These are phyloP conservation scores for Wallemia hederae DNA, from an alignment of 1,284 basidiomycete species.

Conservation along the genomic window DNA sequence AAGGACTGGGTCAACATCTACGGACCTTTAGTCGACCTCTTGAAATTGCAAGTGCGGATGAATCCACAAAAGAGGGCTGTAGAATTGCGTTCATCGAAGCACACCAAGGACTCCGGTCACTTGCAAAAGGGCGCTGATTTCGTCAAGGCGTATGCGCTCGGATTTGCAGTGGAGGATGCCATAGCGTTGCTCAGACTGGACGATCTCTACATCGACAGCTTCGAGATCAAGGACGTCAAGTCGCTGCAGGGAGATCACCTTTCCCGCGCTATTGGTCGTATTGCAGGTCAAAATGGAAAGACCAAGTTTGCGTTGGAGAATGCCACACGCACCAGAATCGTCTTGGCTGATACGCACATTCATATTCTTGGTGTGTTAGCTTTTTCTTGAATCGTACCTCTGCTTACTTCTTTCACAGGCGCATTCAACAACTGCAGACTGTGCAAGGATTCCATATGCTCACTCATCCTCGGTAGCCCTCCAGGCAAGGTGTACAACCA, in stretches of 20 bases:
- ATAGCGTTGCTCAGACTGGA: slow-evolving; percentile 82
- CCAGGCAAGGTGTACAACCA: slow-evolving; percentile 90
- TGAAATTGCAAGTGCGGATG: slow-evolving; percentile 85
- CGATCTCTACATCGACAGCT: slow-evolving; percentile 90
- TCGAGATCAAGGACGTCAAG: slow-evolving; percentile 97
- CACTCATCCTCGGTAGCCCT: slow-evolving; percentile 74
- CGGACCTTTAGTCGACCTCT: slow-evolving; percentile 76
- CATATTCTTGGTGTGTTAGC: slow-evolving; percentile 14
- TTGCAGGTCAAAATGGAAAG: slow-evolving; percentile 91
- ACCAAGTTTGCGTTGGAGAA: slow-evolving; percentile 98
- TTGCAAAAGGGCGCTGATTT: slow-evolving; percentile 97
- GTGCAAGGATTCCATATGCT: slow-evolving; percentile 80
- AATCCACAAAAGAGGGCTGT: slow-evolving; percentile 66
- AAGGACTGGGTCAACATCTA: slow-evolving; percentile 95
- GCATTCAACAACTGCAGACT: slow-evolving; percentile 94
- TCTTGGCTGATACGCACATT: slow-evolving; percentile 76
- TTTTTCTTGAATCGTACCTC: slow-evolving; percentile 2
- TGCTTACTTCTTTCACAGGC: slow-evolving; percentile 23
- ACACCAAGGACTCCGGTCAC: slow-evolving; percentile 67
- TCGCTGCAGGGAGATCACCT: slow-evolving; percentile 90
- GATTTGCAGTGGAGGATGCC: slow-evolving; percentile 82
- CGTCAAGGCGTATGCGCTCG: slow-evolving; percentile 74
- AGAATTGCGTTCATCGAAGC: slow-evolving; percentile 77
- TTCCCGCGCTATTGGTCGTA: slow-evolving; percentile 81
- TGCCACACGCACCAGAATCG: slow-evolving; percentile 73